Base-by-base conservation (phyloP, 2,329 filamentous ascomycete genomes). In the Ascochyta koolunga region DNA sequence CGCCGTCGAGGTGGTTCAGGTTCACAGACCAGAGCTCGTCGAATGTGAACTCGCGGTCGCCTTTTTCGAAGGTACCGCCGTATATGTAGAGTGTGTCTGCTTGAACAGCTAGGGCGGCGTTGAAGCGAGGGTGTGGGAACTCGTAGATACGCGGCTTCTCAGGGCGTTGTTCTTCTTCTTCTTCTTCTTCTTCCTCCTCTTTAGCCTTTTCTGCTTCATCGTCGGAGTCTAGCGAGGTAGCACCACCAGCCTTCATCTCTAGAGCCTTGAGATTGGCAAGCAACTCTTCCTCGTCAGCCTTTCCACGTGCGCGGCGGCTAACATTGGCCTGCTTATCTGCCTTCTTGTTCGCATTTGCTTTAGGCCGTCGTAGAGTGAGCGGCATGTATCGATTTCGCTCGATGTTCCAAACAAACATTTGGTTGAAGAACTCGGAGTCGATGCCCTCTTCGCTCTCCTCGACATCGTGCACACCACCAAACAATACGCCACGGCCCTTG, bases 391-490 rank as follows among this genome's bases (percentile, higher is more conserved):
- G 84, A 72, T 99, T 99, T 54, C 93, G 86, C 68, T 98, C 95
- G 59, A 96, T 87, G 69, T 96, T 97, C 91, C 93, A 98, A 5
- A 93, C 90, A 68, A 90, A 96, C 21, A 98, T 77, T 50, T 88
- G 85, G 66, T 97, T 93, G 79, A 98, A 99, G 77, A 99, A 99
- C 73, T 97, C 93, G 70, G 91, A 96, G 49, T 99, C 93, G 62
- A 99, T 96, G 3, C 90, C 92, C 73, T 99, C 95, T 71, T 96
- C 93, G 60, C 86, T 93, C 71, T 93, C 85, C 73, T 96, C 91
- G 0, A 96, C 89, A 64, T 96, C 93, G 67, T 97, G 91, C 4
- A 99, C 95, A 46, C 95, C 95, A 38, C 95, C 95, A 71, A 98
- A 98, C 67, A 91, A 78, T 52, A 99, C 93, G 0, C 95, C 95